Base-by-base conservation (phyloP, 148 eudicot genomes). In the Arctostaphylos glauca region DNA sequence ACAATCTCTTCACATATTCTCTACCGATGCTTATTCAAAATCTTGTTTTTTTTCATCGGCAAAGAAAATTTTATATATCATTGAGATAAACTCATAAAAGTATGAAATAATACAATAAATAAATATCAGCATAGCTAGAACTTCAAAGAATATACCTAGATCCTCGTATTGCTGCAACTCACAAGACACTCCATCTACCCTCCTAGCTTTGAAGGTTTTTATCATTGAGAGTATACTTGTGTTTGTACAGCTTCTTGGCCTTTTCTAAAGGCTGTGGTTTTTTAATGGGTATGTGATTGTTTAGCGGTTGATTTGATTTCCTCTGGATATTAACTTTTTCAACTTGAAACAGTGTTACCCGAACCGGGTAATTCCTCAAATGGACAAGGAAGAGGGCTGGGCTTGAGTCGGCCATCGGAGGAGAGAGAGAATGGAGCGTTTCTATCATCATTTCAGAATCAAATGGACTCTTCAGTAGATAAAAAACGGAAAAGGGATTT, bases 341-440 rank as follows among this genome's bases (percentile, higher is more conserved):
- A 25, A 77, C 76, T 15, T 76, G 82, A 19, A 47, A 58, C 88
- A 89, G 93, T 90, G 81, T 86, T 80, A 71, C 81, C 86, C 55
- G 91, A 91, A 87, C 87, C 86, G 85, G 90, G 86, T n/a, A n/a
- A n/a, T 86, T 91, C 88, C 78, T 84, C 89, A 9, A 85, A 84
- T 54, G 91, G 86, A 41, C 87, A 86, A 52, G 87, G 83, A 9
- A 86, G 83, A 66, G 53, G 49, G n/a, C n/a, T n/a, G n/a, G n/a
- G n/a, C n/a, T n/a, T n/a, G n/a, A n/a, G n/a, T n/a, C n/a, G n/a
- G 31, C 18, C 74, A 76, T 86, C 47, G 4, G 88, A 83, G 72
- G 79, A 84, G 56, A 79, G 70, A 79, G 93, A 77, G 78, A 91
- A 85, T 0, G 84, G 81, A 55, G 87, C 87, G 41, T 86, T 82